These are phyloP conservation scores for Leccinum rimulosum DNA, from an alignment of 768 basidiomycete genomes.

Conservation along the genomic window DNA sequence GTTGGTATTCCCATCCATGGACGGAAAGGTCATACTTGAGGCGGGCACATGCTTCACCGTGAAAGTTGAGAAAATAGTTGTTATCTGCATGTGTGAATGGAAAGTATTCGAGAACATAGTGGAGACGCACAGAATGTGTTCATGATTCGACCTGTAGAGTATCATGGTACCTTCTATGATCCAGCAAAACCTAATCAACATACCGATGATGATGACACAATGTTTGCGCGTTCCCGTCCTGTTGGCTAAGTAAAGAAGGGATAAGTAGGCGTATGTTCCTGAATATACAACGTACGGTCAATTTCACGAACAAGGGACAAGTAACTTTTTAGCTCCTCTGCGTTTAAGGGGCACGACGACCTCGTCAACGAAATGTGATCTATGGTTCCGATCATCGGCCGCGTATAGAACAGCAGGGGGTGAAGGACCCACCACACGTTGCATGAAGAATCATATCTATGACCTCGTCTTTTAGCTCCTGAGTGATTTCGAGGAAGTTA, in stretches of 20 bases:
- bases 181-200: background rate
- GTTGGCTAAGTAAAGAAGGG: slow-evolving; percentile 6
- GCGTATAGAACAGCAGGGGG: background rate
- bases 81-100: slow-evolving; percentile 25
- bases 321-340: slow-evolving; percentile 16
- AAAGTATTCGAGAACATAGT: slow-evolving; percentile 9
- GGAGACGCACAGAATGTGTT: slow-evolving; percentile 24
- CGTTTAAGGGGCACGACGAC: slow-evolving; percentile 23
- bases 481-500: no score
- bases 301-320: slow-evolving; percentile 26
- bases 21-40: no score
- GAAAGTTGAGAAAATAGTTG: slow-evolving; percentile 39
- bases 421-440: no score
- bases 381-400: background rate
- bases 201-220: slow-evolving; percentile 21
- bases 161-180: slow-evolving; percentile 1
- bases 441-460: no score
- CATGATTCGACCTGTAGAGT: slow-evolving; percentile 31
- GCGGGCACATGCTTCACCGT: slow-evolving; percentile 32
- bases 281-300: slow-evolving; percentile 14
- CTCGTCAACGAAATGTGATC: slow-evolving; percentile 28
- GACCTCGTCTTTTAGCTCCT: no score
- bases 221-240: slow-evolving; percentile 13
- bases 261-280: background rate
- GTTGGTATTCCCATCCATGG: no score